Base-by-base conservation (phyloP, 345 rosid genomes). In the Murraya koenigii region DNA sequence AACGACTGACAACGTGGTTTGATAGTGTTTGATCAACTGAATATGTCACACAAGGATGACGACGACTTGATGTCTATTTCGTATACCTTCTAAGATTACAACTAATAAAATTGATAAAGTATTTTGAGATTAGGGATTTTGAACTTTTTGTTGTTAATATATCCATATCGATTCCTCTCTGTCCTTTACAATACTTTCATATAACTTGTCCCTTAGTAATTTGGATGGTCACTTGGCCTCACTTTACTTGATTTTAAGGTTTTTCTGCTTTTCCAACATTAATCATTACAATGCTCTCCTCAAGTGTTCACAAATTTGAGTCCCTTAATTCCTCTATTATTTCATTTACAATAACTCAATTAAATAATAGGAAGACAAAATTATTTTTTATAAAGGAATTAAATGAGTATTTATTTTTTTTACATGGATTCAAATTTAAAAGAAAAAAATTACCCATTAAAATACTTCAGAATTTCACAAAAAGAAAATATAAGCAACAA, bases 121-220 rank as follows among this genome's bases (percentile, higher is more conserved):
- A 44, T 13, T 44, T 44, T 44, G 49, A 55, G 8, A 19, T 55
- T 7, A 55, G 25, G 60, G 60, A 22, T 19, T 9, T 55, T 55
- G 60, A 6, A 0, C 23, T 0, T 22, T 22, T 32, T 15, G 32
- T 28, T 14, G 17, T 13, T 44, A 11, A 11, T 7, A 5, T 1
- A 15, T 15, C 3, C 20, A 63, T 32, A 32, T 32, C 54, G 3
- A 26, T 36, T 66, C 19, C 15, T 36, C 5, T 66, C 1, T 39
- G 4, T 66, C n/a, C 1, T 20, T 5, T 32, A 32, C n/a, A 64
- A 30, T 10, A 11, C 49, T 41, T 41, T 41, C 49, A 11, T 11
- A 11, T 9, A 68, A 75, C 25, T 52, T 75, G 75, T 8, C 71
- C 71, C 71, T 80, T 69, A 0, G 52, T 56, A 54, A 38, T 47